These are phyloP conservation scores for Parafenestella ontariensis DNA, from an alignment of 2,329 filamentous ascomycete genomes.

Conservation along the genomic window DNA sequence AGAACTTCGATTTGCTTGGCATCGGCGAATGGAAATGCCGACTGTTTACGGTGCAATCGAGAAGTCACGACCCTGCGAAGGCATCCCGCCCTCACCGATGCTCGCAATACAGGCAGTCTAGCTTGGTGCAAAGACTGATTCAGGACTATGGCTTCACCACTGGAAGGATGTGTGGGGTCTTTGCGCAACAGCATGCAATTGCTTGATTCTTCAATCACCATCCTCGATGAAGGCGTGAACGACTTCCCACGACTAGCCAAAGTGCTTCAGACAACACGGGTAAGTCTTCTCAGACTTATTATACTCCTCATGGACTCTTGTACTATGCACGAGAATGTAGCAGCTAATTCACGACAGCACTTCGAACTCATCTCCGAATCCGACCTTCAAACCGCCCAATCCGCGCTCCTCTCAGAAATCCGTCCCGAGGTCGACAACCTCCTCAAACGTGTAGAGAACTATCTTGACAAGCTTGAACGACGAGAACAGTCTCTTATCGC, in stretches of 20 bases:
- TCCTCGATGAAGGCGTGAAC: conserved; percentile 67
- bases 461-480: conserved; percentile 81
- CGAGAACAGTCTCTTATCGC: conserved; percentile 85
- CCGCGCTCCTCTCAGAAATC: conserved; percentile 85
- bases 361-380: conserved; percentile 91
- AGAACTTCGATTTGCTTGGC: conserved; percentile 39
- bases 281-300: conserved; percentile 48
- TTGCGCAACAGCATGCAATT: conserved; percentile 67
- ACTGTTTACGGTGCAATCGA: conserved; percentile 21
- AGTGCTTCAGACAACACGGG: conserved; percentile 68
- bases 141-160: conserved; percentile 48
- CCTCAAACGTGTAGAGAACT: conserved; percentile 79
- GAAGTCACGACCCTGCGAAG: conserved; percentile 24
- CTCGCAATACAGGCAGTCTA: neutral
- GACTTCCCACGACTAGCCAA: conserved; percentile 69
- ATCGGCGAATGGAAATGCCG: conserved; percentile 30
- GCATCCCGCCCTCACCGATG: conserved; percentile 4
- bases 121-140: neutral
- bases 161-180: conserved; percentile 67
- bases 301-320: no score
- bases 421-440: conserved; percentile 83
- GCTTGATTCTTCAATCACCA: conserved; percentile 68
- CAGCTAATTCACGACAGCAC: conserved; percentile 63
- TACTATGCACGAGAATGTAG: neutral
- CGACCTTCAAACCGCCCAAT: conserved; percentile 80